These are phyloP conservation scores for Tardiomyces digboiensis DNA, from an alignment of 1,139 yeast species.

Conservation along the genomic window DNA sequence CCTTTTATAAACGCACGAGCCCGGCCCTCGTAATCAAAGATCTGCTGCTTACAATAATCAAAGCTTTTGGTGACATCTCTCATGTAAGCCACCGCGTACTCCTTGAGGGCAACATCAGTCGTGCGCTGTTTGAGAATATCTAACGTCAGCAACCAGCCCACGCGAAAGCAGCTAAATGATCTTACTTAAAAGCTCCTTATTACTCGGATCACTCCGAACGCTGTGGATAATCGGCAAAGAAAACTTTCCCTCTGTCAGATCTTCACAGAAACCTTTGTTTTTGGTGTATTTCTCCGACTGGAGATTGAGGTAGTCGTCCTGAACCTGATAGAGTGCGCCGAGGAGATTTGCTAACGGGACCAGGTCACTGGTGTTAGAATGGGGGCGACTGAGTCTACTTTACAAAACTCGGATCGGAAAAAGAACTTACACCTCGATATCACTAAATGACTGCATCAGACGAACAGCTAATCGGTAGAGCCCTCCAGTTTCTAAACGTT, in stretches of 20 bases:
- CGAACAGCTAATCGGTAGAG: slow-evolving; percentile 64
- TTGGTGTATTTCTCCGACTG: slow-evolving; percentile 41
- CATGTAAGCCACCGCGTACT: slow-evolving; percentile 39
- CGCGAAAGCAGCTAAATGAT: too few species aligned
- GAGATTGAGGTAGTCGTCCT: slow-evolving; percentile 72
- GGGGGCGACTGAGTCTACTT: neutral
- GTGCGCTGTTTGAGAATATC: slow-evolving; percentile 33
- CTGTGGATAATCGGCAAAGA: slow-evolving; percentile 78
- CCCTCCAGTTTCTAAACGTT: slow-evolving; percentile 61
- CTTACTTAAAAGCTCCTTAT: slow-evolving; percentile 32
- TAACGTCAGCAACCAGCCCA: too few species aligned
- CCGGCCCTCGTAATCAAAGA: slow-evolving; percentile 11
- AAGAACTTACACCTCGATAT: neutral
- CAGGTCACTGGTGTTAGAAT: slow-evolving; percentile 20
- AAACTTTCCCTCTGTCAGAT: slow-evolving; percentile 80
- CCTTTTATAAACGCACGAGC: slow-evolving; percentile 12
- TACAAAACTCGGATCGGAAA: too few species aligned
- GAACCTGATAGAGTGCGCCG: slow-evolving; percentile 74
- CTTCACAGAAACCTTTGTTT: slow-evolving; percentile 82
- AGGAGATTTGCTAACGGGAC: slow-evolving; percentile 64
- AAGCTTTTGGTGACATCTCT: slow-evolving; percentile 34
- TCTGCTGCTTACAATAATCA: slow-evolving; percentile 23
- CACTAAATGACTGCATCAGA: slow-evolving; percentile 38
- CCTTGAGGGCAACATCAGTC: slow-evolving; percentile 34
- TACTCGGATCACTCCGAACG: slow-evolving; percentile 28